Evolutionary conservation across 768 basidiomycete species (phyloP), one percentile per base, ranked within the genome.

Genomic region (Xerocomellus dryophilus): DNA sequence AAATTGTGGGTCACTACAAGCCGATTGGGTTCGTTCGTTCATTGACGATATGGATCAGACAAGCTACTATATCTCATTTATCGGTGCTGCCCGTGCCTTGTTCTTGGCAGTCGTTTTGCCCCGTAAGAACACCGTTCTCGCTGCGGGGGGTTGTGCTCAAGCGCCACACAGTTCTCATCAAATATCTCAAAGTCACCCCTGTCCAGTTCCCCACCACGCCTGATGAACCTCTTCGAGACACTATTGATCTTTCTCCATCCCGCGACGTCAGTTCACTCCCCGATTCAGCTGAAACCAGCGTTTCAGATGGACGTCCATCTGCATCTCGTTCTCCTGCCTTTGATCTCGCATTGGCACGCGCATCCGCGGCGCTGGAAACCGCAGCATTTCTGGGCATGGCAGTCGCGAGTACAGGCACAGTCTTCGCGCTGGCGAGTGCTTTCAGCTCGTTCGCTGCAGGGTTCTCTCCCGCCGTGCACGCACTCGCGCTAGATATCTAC

Each of bases 401-500:
- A 0, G 32, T 82, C 46, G 74, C 82, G 1, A 69, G 72, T 5
- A 75, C 73, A 7, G 73, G 82, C 3, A 32, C 70, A 3, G 56
- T 75, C 29, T 96, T 86, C 66, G 78, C 82, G 12, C 34, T 76
- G 6, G 75, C 75, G 43, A 76, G 75, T 29, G 62, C 80, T 18
- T 12, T 87, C 6, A 72, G 76, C 18, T 74, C 86, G n/a, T 72
- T 92, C 21, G 83, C 83, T 0, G 66, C 76, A 0, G 90, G 86
- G 2, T 81, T 86, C 53, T 66, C 64, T 21, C 91, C 93, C 9
- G 83, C 88, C 2, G 54, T 80, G 8, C 85, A 90, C 51, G 86
- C 86, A 20, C 78, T 92, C 34, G 84, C 90, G 4, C 71, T 95
- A 40, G 81, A 86, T 21, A 64, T 90, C 42, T 89, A 85, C 56